These are phyloP conservation scores for Dactylellina cionopaga DNA, from an alignment of 2,329 filamentous ascomycete genomes.

Conservation along the genomic window DNA sequence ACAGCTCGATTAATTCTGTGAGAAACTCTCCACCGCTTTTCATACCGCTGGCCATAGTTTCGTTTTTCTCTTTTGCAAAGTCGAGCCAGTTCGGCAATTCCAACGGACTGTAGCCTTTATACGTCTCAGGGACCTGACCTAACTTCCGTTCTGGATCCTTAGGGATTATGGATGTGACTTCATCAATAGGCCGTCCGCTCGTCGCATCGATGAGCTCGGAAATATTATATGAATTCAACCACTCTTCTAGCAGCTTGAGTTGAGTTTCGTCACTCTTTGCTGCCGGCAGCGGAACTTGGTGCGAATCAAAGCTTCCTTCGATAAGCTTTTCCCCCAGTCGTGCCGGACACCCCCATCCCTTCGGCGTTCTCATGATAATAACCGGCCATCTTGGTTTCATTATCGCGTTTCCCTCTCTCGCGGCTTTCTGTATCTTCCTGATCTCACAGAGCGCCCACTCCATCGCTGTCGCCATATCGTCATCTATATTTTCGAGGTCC, in stretches of 20 bases:
- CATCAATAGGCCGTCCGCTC: conserved; percentile 65
- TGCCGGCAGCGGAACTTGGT: conserved; percentile 72
- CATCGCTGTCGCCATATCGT: conserved; percentile 68
- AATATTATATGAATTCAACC: conserved; percentile 70
- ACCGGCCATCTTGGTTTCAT: conserved; percentile 74
- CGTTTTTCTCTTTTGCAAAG: conserved; percentile 65
- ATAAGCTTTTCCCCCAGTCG: conserved; percentile 71
- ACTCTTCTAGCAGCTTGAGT: conserved; percentile 67
- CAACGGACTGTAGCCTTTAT: conserved; percentile 65
- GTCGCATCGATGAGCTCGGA: conserved; percentile 66
- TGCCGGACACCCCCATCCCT: conserved; percentile 74
- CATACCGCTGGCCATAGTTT: conserved; percentile 68
- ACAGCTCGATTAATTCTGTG: conserved; percentile 66
- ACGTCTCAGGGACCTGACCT: conserved; percentile 68
- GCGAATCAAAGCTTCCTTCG: conserved; percentile 73
- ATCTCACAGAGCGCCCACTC: conserved; percentile 72
- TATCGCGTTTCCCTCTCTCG: conserved; percentile 70
- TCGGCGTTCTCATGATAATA: conserved; percentile 72
- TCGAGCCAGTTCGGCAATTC: conserved; percentile 69
- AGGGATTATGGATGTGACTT: conserved; percentile 68
- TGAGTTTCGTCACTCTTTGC: conserved; percentile 68
- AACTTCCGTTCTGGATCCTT: conserved; percentile 67
- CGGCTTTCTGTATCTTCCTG: conserved; percentile 71
- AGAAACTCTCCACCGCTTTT: conserved; percentile 68
- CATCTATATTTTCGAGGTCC: conserved; percentile 70